Conservation (phyloP, 2,329 filamentous ascomycete species). For the Achaetomium macrosporum region DNA sequence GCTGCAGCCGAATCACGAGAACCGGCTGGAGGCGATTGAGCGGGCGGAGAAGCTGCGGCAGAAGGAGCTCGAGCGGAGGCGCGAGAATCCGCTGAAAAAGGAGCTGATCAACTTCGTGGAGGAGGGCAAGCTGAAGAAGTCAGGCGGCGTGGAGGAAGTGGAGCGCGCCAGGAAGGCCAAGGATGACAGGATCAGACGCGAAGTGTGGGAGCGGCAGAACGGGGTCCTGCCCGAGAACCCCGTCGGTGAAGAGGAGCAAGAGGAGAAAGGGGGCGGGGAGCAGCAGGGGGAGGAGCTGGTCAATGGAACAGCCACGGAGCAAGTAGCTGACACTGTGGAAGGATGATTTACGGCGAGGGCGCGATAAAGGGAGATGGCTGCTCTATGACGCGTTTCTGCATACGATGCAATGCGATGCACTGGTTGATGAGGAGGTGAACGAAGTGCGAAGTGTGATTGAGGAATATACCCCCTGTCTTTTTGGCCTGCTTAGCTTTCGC, state of each 20-base stretch:
- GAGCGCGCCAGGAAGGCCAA: conserved; percentile 78
- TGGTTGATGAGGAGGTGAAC: too few relatives aligned
- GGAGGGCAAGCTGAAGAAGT: conserved; percentile 91
- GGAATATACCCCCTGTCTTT: conserved; percentile 15
- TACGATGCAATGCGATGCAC: background rate
- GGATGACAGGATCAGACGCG: conserved; percentile 78
- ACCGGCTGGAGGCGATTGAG: conserved; percentile 89
- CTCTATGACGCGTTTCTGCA: background rate
- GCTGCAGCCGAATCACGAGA: conserved; percentile 89
- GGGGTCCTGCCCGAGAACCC: conserved; percentile 42
- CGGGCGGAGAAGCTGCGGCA: conserved; percentile 89
- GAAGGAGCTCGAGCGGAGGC: conserved; percentile 75
- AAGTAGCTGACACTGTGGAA: background rate
- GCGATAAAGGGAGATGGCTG: background rate
- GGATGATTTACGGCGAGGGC: background rate
- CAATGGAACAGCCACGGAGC: background rate
- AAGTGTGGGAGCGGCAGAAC: conserved; percentile 66
- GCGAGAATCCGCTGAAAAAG: conserved; percentile 70
- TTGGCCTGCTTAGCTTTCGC: background rate
- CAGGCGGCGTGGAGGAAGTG: conserved; percentile 88
- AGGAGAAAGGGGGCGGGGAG: conserved; percentile 24
- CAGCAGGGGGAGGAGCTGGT: conserved; percentile 24
- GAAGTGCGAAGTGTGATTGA: background rate
- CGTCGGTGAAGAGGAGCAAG: conserved; percentile 33
- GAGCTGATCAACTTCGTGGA: conserved; percentile 82